Conservation (phyloP, 73 alveolate species). For the Paramecium octaurelia region DNA sequence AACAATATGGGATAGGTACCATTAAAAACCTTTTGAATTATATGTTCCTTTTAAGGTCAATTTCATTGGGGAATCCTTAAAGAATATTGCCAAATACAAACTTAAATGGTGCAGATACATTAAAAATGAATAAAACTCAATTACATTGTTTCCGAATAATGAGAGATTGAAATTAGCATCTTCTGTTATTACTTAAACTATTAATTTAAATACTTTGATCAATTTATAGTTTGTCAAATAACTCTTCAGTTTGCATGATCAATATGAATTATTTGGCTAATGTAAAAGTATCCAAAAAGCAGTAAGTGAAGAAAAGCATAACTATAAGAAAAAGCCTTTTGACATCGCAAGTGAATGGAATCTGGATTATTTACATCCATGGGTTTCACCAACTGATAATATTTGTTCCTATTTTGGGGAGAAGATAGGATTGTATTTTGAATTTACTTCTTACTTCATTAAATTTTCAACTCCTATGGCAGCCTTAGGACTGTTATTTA, state of each 20-base stretch:
- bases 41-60: neutral
- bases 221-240: neutral
- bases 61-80: neutral
- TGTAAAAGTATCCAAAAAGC: neutral
- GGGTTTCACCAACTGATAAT: constrained; percentile 25
- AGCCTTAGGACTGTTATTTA: constrained; percentile 21
- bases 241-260: constrained; percentile 2
- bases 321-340: neutral
- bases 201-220: neutral
- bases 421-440: constrained; percentile 55
- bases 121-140: neutral
- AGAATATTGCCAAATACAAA: neutral
- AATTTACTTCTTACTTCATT: neutral
- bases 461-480: constrained; percentile 2
- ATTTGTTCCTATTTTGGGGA: constrained; percentile 59
- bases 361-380: neutral
- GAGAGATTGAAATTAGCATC: constrained; percentile 5
- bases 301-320: neutral
- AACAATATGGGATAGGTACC: constrained; percentile 4
- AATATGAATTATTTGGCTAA: neutral
- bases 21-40: neutral
- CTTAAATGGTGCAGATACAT: neutral
- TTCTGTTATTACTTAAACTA: neutral
- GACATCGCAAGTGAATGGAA: neutral
- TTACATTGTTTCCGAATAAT: neutral